Conservation (phyloP, 2,329 filamentous ascomycete genomes). For the Scedosporium apiospermum region DNA sequence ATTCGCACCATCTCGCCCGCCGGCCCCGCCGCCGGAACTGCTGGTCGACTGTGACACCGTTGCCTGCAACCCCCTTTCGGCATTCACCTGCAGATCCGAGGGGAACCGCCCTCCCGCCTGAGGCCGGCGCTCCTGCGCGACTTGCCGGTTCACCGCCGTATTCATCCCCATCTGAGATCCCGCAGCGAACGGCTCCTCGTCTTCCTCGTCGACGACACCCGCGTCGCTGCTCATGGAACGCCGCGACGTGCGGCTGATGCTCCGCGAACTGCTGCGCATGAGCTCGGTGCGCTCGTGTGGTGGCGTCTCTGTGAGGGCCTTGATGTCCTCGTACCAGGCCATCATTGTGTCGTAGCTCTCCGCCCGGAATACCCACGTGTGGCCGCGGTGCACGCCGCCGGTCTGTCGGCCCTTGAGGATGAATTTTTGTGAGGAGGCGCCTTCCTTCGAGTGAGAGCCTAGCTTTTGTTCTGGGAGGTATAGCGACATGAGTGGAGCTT, state of each 20-base stretch:
- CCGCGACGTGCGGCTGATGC: constrained; percentile 58
- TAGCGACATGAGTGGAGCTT: constrained; percentile 90
- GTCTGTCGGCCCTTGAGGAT: constrained; percentile 94
- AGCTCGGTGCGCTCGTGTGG: constrained; percentile 72
- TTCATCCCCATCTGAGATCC: constrained; percentile 36
- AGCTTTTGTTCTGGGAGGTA: constrained; percentile 93
- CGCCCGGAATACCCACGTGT: constrained; percentile 63
- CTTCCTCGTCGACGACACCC: constrained; percentile 64
- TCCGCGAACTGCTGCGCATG: constrained; percentile 72
- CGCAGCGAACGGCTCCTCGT: constrained; percentile 53
- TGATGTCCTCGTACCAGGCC: constrained; percentile 92
- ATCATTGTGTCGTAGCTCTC: constrained; percentile 88
- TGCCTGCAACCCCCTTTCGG: constrained; percentile 65
- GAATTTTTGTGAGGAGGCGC: constrained; percentile 90
- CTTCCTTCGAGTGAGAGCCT: constrained; percentile 76
- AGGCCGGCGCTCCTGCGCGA: constrained; percentile 46
- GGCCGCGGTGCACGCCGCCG: constrained; percentile 77
- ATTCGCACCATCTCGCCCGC: background rate
- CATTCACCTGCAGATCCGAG: constrained; percentile 80
- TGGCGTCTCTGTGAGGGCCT: constrained; percentile 76
- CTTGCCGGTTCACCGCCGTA: constrained; percentile 36
- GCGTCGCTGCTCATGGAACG: constrained; percentile 64
- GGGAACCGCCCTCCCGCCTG: constrained; percentile 95
- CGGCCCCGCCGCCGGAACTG: constrained; percentile 47
- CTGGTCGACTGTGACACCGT: constrained; percentile 73